Conservation (phyloP, 257 asterid species). For the Forsythia suspensa region DNA sequence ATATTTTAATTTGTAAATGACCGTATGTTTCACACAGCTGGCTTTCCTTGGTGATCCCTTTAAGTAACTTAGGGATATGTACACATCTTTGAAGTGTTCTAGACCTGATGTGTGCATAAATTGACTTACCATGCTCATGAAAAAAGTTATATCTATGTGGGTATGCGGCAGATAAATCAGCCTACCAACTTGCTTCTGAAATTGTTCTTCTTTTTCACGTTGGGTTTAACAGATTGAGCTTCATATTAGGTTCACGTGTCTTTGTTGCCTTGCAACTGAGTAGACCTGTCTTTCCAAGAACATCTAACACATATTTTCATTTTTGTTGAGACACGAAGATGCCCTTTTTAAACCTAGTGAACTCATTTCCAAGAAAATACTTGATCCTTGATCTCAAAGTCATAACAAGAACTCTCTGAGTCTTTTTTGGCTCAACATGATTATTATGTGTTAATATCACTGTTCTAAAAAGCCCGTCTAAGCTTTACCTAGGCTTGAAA, state of each 20-base stretch:
- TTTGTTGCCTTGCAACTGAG: background rate
- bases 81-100: background rate
- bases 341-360: background rate
- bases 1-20: background rate
- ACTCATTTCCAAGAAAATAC: background rate
- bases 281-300: background rate
- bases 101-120: background rate
- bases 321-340: background rate
- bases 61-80: background rate
- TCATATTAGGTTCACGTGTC: background rate
- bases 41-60: background rate
- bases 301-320: background rate
- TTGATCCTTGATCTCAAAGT: background rate
- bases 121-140: background rate
- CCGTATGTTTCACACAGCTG: background rate
- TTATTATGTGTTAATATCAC: background rate
- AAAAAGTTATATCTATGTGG: background rate
- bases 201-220: background rate
- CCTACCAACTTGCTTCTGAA: background rate
- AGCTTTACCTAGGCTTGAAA: too few species aligned
- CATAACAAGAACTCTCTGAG: background rate
- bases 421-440: background rate
- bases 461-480: too few species aligned
- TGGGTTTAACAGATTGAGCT: background rate
- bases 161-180: background rate